phyloP scores from a whole-genome alignment of 345 rosid species.

The Iberis pinnata region DNA sequence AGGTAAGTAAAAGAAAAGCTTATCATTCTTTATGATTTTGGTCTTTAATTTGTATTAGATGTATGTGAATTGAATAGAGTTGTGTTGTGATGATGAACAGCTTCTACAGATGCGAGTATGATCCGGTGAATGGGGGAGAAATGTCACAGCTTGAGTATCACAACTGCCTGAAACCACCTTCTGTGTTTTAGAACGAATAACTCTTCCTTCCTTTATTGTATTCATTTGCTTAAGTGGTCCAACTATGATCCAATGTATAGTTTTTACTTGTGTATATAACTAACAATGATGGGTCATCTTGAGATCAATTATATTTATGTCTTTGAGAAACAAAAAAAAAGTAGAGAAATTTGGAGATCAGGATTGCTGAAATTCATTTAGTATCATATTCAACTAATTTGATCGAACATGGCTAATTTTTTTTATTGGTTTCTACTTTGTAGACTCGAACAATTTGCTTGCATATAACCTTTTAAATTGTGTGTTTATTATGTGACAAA shows the following conservation, averaged over 20 bases:
- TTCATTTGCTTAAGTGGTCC: conserved; percentile 19
- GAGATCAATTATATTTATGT: too few relatives aligned
- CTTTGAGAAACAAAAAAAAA: conserved; percentile 1
- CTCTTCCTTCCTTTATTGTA: too few relatives aligned
- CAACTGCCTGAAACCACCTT: conserved; percentile 74
- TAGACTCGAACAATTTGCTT: too few relatives aligned
- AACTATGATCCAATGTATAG: conserved; percentile 16
- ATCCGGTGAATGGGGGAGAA: conserved; percentile 84
- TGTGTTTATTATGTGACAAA: too few relatives aligned
- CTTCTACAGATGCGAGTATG: conserved; percentile 84
- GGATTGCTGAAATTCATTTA: conserved; percentile 44
- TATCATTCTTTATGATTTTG: background rate
- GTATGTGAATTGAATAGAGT: conserved; percentile 1
- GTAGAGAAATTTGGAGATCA: conserved; percentile 14
- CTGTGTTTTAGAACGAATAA: conserved; percentile 43
- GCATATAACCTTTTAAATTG: too few relatives aligned
- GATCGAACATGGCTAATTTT: too few relatives aligned
- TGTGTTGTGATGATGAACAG: conserved; percentile 39
- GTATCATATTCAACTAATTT: conserved; percentile 28
- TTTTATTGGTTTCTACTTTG: too few relatives aligned
- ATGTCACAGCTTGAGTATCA: conserved; percentile 80
- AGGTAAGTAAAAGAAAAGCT: conserved; percentile 43
- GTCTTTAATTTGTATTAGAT: too few relatives aligned
- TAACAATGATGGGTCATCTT: conserved; percentile 1
- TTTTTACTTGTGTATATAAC: conserved; percentile 19